These are phyloP conservation scores for Acer saccharum DNA, from an alignment of 345 rosid genomes.

Conservation along the genomic window DNA sequence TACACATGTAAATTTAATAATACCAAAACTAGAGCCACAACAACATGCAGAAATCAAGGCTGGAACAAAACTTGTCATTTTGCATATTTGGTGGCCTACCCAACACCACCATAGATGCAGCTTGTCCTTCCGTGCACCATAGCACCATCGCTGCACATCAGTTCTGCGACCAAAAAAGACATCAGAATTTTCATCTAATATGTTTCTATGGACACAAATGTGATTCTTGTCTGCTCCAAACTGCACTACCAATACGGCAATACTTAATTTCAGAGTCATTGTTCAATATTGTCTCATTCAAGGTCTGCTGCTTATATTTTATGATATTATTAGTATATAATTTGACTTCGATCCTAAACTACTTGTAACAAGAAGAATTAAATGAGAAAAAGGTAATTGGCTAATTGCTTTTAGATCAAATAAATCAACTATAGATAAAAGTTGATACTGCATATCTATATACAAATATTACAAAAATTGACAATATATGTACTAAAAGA, in stretches of 20 bases:
- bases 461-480: no score
- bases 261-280: neutral
- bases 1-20: neutral
- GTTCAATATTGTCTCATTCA: neutral
- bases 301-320: neutral
- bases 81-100: neutral
- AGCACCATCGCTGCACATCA: neutral
- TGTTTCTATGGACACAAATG: neutral
- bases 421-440: no score
- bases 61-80: neutral
- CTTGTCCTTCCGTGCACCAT: neutral
- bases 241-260: neutral
- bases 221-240: neutral
- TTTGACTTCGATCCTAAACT: neutral
- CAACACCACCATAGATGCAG: neutral
- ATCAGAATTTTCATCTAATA: neutral
- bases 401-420: neutral
- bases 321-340: neutral
- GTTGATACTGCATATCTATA: no score
- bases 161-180: neutral
- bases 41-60: neutral
- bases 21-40: neutral
- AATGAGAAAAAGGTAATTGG: neutral
- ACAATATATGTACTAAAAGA: neutral
- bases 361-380: neutral